phyloP scores from a whole-genome alignment of 1,284 basidiomycete genomes.

The Fomitiporia mediterranea region DNA sequence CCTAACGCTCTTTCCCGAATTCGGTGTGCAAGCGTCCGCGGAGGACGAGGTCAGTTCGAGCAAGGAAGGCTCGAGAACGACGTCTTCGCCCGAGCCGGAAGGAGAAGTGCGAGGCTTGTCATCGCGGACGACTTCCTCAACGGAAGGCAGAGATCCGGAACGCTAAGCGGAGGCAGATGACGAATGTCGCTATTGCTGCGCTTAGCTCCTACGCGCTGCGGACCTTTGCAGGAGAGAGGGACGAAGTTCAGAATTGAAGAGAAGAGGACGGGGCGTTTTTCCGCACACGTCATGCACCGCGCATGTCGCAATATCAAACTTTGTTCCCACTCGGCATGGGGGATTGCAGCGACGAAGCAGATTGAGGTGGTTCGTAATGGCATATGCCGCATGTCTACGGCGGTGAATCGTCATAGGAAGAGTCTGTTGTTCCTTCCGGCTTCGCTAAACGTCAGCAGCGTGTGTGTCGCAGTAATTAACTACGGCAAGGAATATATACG shows the following conservation, averaged over 20 bases:
- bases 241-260: not conserved
- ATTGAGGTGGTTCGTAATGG: too few relatives aligned
- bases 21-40: conserved; percentile 27
- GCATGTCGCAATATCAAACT: not conserved
- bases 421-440: not conserved
- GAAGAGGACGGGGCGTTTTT: not conserved
- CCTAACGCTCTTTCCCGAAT: conserved; percentile 61
- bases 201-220: not conserved
- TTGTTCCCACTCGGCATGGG: not conserved
- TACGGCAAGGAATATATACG: too few relatives aligned
- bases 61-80: not conserved
- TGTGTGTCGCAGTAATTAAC: too few relatives aligned
- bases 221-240: not conserved
- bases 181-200: not conserved
- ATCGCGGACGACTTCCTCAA: too few relatives aligned
- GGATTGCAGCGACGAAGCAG: not conserved
- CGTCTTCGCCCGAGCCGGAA: not conserved
- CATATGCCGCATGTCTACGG: not conserved
- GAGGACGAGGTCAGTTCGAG: not conserved
- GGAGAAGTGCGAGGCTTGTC: not conserved
- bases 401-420: conserved; percentile 1
- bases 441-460: not conserved
- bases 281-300: not conserved
- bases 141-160: not conserved
- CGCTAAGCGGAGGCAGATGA: not conserved